Conservation (phyloP, 2,329 filamentous ascomycete species). For the Ceratocystis albifundus region DNA sequence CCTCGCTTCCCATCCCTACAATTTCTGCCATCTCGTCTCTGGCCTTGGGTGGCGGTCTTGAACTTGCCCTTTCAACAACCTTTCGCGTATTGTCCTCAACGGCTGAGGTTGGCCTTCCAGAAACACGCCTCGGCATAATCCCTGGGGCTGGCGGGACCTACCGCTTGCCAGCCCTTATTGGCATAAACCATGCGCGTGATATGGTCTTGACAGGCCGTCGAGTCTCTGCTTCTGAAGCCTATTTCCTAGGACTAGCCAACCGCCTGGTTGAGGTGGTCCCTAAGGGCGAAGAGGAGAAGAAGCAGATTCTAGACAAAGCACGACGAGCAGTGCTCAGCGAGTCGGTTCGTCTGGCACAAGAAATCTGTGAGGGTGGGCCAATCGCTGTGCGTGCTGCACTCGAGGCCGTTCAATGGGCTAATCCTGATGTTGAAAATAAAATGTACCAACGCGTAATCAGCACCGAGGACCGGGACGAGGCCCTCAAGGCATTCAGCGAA, state of each 20-base stretch:
- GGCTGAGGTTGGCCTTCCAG: constrained; percentile 69
- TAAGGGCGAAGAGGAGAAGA: constrained; percentile 30
- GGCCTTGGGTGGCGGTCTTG: constrained; percentile 85
- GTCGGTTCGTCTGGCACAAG: constrained; percentile 64
- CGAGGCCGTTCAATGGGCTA: constrained; percentile 60
- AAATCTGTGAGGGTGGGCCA: constrained; percentile 84
- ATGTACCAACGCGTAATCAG: constrained; percentile 75
- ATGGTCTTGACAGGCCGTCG: constrained; percentile 82
- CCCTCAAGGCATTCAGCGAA: constrained; percentile 66
- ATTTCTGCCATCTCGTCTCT: constrained; percentile 77
- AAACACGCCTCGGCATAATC: constrained; percentile 86
- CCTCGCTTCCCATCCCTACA: constrained; percentile 71
- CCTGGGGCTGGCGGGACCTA: constrained; percentile 90
- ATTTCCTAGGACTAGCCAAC: constrained; percentile 82
- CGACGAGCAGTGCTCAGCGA: constrained; percentile 59
- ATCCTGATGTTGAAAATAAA: constrained; percentile 68
- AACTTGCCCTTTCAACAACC: constrained; percentile 80
- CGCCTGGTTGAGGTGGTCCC: constrained; percentile 69
- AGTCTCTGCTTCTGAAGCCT: constrained; percentile 72
- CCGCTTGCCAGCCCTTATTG: constrained; percentile 71
- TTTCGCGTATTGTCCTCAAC: constrained; percentile 77
- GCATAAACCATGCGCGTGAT: constrained; percentile 70
- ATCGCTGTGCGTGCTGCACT: constrained; percentile 70
- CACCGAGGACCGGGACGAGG: constrained; percentile 81
- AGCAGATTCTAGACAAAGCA: constrained; percentile 44